A percentile compares a stretch with the other conserved stretches of the same genome.
These are phyloP conservation scores for Plasmodium malariae DNA, from an alignment of 169 alveolate species.

Conservation along the genomic window DNA sequence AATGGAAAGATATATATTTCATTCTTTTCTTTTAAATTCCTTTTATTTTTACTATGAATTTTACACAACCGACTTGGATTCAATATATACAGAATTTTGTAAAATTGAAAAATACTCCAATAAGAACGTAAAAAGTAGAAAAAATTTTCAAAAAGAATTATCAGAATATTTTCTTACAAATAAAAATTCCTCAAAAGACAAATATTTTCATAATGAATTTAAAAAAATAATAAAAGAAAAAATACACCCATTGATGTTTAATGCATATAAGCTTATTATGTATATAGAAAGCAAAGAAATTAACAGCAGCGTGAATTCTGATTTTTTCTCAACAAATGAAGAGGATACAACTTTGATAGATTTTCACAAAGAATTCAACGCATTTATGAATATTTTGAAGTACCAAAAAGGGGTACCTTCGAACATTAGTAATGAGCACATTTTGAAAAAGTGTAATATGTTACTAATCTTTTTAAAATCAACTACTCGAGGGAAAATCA, in stretches of 20 bases:
- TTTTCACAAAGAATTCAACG: constrained; percentile 14
- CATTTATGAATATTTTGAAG: constrained; percentile 25
- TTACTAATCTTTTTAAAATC: not conserved
- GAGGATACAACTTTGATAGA: not conserved
- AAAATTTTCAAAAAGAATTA: constrained; percentile 16
- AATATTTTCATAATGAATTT: constrained; percentile 33
- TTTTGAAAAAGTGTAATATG: not conserved
- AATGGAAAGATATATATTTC: constrained; percentile 35
- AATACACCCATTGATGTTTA: constrained; percentile 54
- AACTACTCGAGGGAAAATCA: not conserved
- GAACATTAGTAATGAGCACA: not conserved
- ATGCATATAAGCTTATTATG: constrained; percentile 51
- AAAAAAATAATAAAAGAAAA: constrained; percentile 53
- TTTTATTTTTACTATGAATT: constrained; percentile 70
- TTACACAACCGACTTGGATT: constrained; percentile 24
- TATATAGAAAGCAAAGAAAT: constrained; percentile 68
- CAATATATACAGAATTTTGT: constrained; percentile 22
- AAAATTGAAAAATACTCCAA: constrained; percentile 12
- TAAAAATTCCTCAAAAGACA: constrained; percentile 10
- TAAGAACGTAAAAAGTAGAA: not conserved
- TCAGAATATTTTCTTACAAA: not conserved
- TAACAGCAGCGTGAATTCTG: constrained; percentile 10
- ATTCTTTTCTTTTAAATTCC: constrained; percentile 65
- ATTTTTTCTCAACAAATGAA: constrained; percentile 4
- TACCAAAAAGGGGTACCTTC: not conserved